Base-by-base conservation (phyloP, 345 rosid species). In the Limnanthes douglasii region DNA sequence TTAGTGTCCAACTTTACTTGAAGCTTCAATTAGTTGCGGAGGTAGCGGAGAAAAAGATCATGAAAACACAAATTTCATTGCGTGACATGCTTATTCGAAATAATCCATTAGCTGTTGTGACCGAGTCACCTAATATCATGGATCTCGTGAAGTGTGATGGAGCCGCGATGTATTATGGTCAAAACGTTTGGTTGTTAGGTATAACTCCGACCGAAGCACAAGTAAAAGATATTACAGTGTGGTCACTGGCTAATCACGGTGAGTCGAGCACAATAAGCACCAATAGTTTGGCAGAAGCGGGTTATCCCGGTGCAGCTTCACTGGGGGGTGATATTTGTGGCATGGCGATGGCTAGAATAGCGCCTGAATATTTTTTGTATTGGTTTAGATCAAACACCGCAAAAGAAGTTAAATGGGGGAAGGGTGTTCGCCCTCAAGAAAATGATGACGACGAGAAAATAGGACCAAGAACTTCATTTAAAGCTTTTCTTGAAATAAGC, bases 101-200 rank as follows among this genome's bases (percentile, higher is more conserved):
- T 35, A 73, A 70, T 11, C 90, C 80, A 1, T 62, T 62, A 0
- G 77, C 83, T 25, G 66, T 86, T 16, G 66, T 86, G 21, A 86
- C 92, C n/a, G 78, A 80, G 23, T 80, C 92, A 34, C 96, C 96
- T 3, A 74, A 70, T 31, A 56, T 86, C 14, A 80, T 70, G 80
- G 94, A 86, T 56, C 80, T 86, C 29, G 86, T 80, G 19, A 86
- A 77, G 41, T 86, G 96, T 45, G 92, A 86, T 31, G 96, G 96
- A 22, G 94, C 96, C 3, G 96, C 94, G 10, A 37, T 86, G 20
- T 68, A 42, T 24, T 77, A 69, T 50, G 61, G 50, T 8, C 78
- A 61, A 38, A 68, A 41, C 21, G 77, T 78, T 36, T 77, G 86
- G 92, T 31, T 72, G 53, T 54, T 70, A 8, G 94, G 96, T 34